Evolutionary conservation across 176 grass and related monocot species (phyloP).

Genomic region (Pontederia crassipes): DNA sequence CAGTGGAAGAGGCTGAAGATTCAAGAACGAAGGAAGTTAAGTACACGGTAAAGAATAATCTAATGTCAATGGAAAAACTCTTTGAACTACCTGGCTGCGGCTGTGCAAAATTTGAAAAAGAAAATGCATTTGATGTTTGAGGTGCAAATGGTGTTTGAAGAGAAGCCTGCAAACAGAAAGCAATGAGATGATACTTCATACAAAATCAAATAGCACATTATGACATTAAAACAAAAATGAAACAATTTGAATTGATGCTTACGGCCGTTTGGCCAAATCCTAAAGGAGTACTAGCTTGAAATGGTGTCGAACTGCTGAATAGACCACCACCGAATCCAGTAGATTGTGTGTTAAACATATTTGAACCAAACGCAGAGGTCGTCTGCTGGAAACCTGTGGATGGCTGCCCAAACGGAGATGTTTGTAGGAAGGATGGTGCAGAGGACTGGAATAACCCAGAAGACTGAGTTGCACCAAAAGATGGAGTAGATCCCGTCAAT

Average conservation of each 20-base stretch:
- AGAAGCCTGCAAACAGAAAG: slow-evolving; percentile 19
- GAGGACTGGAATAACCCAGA: slow-evolving; percentile 48
- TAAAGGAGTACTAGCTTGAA: slow-evolving; percentile 25
- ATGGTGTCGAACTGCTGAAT: slow-evolving; percentile 39
- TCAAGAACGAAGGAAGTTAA: slow-evolving; percentile 14
- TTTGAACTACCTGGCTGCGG: slow-evolving; percentile 49
- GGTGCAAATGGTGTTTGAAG: slow-evolving; percentile 27
- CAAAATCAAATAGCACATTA: slow-evolving; percentile 3
- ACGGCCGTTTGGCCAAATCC: slow-evolving; percentile 26
- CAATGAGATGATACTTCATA: neutral
- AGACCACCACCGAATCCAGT: slow-evolving; percentile 36
- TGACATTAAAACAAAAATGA: neutral
- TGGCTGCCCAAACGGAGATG: slow-evolving; percentile 31
- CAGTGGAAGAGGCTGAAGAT: slow-evolving; percentile 37
- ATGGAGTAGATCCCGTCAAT: slow-evolving; percentile 18
- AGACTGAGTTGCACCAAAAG: slow-evolving; percentile 57
- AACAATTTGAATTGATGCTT: slow-evolving; percentile 9
- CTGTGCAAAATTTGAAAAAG: slow-evolving; percentile 40
- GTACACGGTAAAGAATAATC: slow-evolving; percentile 8
- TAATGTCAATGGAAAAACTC: neutral
- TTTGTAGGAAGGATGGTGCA: slow-evolving; percentile 29
- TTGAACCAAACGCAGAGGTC: slow-evolving; percentile 44
- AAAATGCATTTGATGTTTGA: slow-evolving; percentile 46
- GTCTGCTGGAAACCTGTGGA: slow-evolving; percentile 32
- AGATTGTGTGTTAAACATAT: slow-evolving; percentile 35